Evolutionary conservation across 768 basidiomycete species (phyloP), one percentile per base, ranked within the genome.

Genomic region (Lepiota brunneoincarnata): DNA sequence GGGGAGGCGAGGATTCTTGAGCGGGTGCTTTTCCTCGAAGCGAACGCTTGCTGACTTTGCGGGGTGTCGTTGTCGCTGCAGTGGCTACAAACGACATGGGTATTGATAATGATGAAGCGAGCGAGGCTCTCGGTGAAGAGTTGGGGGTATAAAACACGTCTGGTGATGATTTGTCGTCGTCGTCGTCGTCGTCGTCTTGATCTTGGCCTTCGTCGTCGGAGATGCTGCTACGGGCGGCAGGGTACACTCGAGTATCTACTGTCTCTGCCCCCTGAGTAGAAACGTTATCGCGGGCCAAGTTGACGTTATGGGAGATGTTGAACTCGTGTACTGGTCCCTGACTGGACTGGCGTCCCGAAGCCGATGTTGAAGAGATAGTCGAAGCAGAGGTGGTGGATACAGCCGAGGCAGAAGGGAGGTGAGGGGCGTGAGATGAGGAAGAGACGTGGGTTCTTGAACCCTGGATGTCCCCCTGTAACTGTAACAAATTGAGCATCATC

Each of bases 81-180:
- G 46, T 15, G 31, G 54, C 50, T 39, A 65, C 60, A 57, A 64
- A 62, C 49, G 65, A 64, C 53, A 67, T 61, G 51, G 71, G 44
- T 38, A 46, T 60, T 6, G 55, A 51, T 17, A 56, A 54, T 1
- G 69, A 63, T 6, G 77, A 72, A 10, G 69, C 67, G 63, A 77
- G 70, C 5, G 81, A 81, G 2, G 75, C 70, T 31, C 77, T 71
- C 15, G 83, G 83, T 4, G 82, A 80, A 11, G 79, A 70, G 55
- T 74, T 70, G 15, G 85, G 84, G 1, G 86, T 89, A 65, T 82
- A 89, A 67, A 84, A 89, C 21, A 77, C 70, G 59, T 81, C 81
- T n/a, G 46, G 52, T 3, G 52, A 15, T 17, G 53, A 54, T 34
- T 62, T 55, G 24, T 66, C 64, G 11, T 34, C 50, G 28, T 60